Evolutionary conservation across 2,329 filamentous ascomycete species (phyloP).

Genomic region (Aspergillus tamarii): DNA sequence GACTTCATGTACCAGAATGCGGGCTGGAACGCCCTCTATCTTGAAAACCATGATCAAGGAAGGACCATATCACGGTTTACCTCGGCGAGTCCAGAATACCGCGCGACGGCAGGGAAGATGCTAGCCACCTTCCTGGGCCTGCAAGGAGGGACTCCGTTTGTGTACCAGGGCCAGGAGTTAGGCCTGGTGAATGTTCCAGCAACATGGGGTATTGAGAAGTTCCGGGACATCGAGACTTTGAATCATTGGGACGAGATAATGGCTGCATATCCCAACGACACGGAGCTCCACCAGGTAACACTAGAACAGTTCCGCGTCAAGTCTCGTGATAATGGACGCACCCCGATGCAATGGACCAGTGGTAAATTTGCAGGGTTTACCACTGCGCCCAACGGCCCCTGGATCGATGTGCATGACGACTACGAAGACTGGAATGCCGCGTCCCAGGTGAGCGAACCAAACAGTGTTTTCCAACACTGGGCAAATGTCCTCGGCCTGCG

Average conservation of each 20-base stretch:
- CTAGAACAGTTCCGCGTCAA: conserved; percentile 54
- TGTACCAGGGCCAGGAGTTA: not conserved
- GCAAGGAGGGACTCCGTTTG: not conserved
- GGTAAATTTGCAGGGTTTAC: conserved; percentile 65
- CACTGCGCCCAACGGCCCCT: conserved; percentile 57
- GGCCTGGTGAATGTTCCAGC: not conserved
- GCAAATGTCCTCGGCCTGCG: not conserved
- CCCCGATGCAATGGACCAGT: conserved; percentile 68
- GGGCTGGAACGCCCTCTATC: not conserved
- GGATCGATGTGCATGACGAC: conserved; percentile 71
- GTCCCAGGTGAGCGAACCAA: not conserved
- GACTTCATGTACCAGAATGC: not conserved
- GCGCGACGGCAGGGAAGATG: not conserved
- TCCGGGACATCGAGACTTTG: not conserved
- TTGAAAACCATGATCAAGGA: not conserved
- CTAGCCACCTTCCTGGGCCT: not conserved
- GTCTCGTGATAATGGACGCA: conserved; percentile 68
- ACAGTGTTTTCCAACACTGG: not conserved
- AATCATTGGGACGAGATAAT: not conserved
- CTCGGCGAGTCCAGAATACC: not conserved
- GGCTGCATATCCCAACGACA: not conserved
- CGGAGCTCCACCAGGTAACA: conserved; percentile 52
- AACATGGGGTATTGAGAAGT: not conserved
- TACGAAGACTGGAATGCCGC: conserved; percentile 64
- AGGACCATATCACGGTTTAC: not conserved